Evolutionary conservation across 2,329 filamentous ascomycete species (phyloP).

Genomic region (Alternaria sp.): DNA sequence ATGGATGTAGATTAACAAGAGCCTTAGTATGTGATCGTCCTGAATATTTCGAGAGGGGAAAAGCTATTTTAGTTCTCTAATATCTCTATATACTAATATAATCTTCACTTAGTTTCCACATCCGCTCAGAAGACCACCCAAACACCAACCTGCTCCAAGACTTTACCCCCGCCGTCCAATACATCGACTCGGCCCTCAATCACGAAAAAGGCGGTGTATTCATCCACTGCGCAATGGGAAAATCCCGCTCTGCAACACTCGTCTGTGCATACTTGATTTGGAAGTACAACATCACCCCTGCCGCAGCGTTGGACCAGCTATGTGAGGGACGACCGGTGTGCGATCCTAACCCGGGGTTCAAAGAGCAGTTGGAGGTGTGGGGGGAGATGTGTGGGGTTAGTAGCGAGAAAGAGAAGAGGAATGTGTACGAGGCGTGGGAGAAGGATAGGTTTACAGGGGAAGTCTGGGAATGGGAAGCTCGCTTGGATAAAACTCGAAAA

Average conservation of each 20-base stretch:
- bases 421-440: slow-evolving; percentile 43
- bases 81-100: background rate
- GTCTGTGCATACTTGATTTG: slow-evolving; percentile 44
- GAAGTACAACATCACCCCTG: slow-evolving; percentile 26
- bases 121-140: slow-evolving; percentile 42
- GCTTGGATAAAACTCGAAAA: background rate
- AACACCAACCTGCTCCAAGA: slow-evolving; percentile 39
- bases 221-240: slow-evolving; percentile 46
- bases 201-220: slow-evolving; percentile 29
- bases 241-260: slow-evolving; percentile 40
- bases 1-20: no score
- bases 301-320: slow-evolving; percentile 32
- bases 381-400: slow-evolving; percentile 31
- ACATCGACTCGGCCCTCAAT: slow-evolving; percentile 32
- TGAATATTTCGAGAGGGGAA: no score
- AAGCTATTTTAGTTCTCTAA: no score
- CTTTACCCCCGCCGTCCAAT: slow-evolving; percentile 28
- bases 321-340: slow-evolving; percentile 44
- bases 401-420: slow-evolving; percentile 20
- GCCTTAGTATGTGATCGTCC: no score
- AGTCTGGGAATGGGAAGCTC: slow-evolving; percentile 48
- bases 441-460: slow-evolving; percentile 41
- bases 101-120: slow-evolving; percentile 18
- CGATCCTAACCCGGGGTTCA: slow-evolving; percentile 43
- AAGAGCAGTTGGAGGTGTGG: slow-evolving; percentile 42